phyloP scores from a whole-genome alignment of 768 basidiomycete species.

The Harrya chromipes region DNA sequence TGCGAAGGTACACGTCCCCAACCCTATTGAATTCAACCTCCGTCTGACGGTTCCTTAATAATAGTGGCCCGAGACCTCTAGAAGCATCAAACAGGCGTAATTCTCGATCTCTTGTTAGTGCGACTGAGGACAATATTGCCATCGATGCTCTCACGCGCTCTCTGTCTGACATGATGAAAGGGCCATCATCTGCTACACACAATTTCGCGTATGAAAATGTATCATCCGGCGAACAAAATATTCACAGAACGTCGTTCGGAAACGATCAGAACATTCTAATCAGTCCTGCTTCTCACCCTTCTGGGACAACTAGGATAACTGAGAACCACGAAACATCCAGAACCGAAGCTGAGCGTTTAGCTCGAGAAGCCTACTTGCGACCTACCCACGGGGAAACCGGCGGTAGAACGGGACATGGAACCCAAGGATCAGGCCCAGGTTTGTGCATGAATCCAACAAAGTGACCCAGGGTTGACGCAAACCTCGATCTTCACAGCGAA shows the following conservation, averaged over 20 bases:
- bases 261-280: not conserved
- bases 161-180: slow-evolving; percentile 8
- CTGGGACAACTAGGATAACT: not conserved
- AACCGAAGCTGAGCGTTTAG: not conserved
- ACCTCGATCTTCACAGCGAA: slow-evolving; percentile 3
- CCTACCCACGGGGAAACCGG: slow-evolving; percentile 5
- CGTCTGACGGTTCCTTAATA: slow-evolving; percentile 5
- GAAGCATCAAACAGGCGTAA: not conserved
- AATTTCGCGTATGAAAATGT: slow-evolving; percentile 3
- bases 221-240: not conserved
- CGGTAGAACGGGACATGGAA: slow-evolving; percentile 4
- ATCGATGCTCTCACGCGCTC: slow-evolving; percentile 7
- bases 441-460: slow-evolving; percentile 1
- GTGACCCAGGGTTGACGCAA: not conserved
- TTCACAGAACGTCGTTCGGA: not conserved
- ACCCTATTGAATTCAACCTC: not conserved
- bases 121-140: not conserved
- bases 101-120: not conserved
- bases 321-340: slow-evolving; percentile 3
- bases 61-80: not conserved
- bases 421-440: slow-evolving; percentile 17
- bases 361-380: slow-evolving; percentile 5
- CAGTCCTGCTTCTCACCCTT: slow-evolving; percentile 4
- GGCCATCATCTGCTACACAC: not conserved
- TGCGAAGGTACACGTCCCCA: slow-evolving; percentile 9